A percentile compares a stretch with the other conserved stretches of the same genome.
phyloP scores from a whole-genome alignment of 1,139 yeast species.

The Arxiozyma slooffiae region DNA sequence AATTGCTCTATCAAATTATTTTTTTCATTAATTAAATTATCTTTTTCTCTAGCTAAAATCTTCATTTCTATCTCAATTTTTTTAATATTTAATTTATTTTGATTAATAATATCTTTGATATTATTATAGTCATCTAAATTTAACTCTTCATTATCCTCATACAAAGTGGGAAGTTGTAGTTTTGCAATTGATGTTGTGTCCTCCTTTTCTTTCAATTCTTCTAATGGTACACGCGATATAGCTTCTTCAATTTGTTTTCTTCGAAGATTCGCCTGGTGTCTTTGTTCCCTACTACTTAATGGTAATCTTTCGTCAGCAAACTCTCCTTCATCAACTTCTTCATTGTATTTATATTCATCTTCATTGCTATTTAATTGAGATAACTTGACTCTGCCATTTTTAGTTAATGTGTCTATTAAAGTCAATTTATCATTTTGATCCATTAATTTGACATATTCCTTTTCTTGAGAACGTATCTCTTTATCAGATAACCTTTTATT shows the following conservation, averaged over 20 bases:
- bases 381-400: conserved; percentile 12
- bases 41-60: neutral
- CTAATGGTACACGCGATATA: conserved; percentile 2
- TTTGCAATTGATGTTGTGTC: neutral
- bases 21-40: neutral
- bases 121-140: neutral
- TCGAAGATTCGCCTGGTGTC: conserved; percentile 6
- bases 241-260: conserved; percentile 14
- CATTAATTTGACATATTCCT: conserved; percentile 17
- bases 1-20: neutral
- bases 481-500: neutral
- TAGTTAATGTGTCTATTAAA: conserved; percentile 13
- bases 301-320: conserved; percentile 16
- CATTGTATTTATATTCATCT: conserved; percentile 4
- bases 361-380: conserved; percentile 4
- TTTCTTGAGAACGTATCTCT: conserved; percentile 10
- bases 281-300: conserved; percentile 11
- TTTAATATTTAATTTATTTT: conserved; percentile 1
- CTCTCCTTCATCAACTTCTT: conserved; percentile 7
- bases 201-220: neutral
- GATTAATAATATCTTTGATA: neutral
- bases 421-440: conserved; percentile 19
- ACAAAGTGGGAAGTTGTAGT: conserved; percentile 2
- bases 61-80: conserved; percentile 6
- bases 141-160: neutral